These are phyloP conservation scores for Loxodes magnus DNA, from an alignment of 73 alveolate genomes.

Conservation along the genomic window DNA sequence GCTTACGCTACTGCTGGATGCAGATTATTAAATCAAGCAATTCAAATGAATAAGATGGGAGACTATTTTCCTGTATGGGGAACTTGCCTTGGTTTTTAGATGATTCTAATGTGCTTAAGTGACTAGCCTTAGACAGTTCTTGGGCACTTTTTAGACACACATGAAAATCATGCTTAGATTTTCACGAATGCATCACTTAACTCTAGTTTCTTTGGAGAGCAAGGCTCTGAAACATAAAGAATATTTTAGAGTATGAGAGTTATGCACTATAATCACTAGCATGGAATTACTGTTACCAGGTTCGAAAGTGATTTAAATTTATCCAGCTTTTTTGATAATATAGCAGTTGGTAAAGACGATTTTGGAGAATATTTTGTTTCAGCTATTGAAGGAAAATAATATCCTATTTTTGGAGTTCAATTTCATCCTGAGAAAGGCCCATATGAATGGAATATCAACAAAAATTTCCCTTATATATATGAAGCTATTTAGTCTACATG, in stretches of 20 bases:
- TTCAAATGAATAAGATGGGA: conserved; percentile 23
- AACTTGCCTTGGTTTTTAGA: conserved; percentile 29
- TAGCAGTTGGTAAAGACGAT: conserved; percentile 11
- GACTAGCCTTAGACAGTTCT: not conserved
- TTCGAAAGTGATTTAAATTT: conserved; percentile 5
- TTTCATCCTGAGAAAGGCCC: conserved; percentile 34
- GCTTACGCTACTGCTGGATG: conserved; percentile 26
- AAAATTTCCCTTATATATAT: conserved; percentile 11
- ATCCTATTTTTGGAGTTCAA: conserved; percentile 30
- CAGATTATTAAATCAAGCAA: conserved; percentile 13
- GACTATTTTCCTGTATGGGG: conserved; percentile 30
- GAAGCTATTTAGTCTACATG: conserved; percentile 7
- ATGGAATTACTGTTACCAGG: conserved; percentile 6
- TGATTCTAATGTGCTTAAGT: conserved; percentile 3
- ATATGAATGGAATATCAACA: conserved; percentile 19
- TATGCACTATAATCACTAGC: not conserved
- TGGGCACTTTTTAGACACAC: not conserved
- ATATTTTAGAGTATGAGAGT: not conserved
- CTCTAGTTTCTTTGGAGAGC: too few relatives aligned
- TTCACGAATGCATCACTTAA: not conserved
- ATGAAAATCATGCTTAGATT: not conserved
- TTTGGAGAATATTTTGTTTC: conserved; percentile 14
- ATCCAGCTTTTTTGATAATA: conserved; percentile 5
- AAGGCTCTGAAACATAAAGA: not conserved
- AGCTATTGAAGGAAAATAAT: conserved; percentile 19